Percentiles rank a stretch among this genome's conserved stretches.
These are phyloP conservation scores for Collybia mongolica DNA, from an alignment of 768 basidiomycete species.

Conservation along the genomic window DNA sequence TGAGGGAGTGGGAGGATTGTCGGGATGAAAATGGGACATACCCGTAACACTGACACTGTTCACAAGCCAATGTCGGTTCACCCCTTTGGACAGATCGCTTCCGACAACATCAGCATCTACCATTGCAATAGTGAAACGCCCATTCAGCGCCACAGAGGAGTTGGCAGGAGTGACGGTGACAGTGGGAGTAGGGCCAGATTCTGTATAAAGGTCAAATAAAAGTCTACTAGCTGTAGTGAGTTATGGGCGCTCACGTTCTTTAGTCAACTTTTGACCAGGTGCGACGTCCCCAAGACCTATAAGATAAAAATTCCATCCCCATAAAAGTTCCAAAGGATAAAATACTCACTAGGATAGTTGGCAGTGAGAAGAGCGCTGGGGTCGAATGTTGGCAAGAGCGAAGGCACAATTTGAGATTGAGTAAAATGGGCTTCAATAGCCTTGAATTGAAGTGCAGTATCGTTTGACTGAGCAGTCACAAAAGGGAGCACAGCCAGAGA, in stretches of 20 bases:
- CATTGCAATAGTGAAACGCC: slow-evolving; percentile 70
- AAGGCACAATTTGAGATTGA: slow-evolving; percentile 60
- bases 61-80: slow-evolving; percentile 81
- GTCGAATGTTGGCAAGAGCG: slow-evolving; percentile 55
- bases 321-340: background rate
- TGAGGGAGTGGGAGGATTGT: background rate
- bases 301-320: background rate
- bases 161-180: slow-evolving; percentile 52
- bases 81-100: slow-evolving; percentile 50
- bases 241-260: slow-evolving; percentile 46
- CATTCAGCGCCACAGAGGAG: slow-evolving; percentile 41
- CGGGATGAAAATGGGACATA: slow-evolving; percentile 16
- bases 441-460: slow-evolving; percentile 42
- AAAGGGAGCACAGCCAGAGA: slow-evolving; percentile 40
- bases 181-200: slow-evolving; percentile 52
- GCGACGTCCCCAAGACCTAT: slow-evolving; percentile 44
- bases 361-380: slow-evolving; percentile 59
- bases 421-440: slow-evolving; percentile 70
- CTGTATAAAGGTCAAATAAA: slow-evolving; percentile 31
- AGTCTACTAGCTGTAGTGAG: background rate
- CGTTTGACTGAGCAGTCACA: slow-evolving; percentile 44
- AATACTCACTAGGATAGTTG: slow-evolving; percentile 38
- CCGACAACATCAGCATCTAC: slow-evolving; percentile 73
- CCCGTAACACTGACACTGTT: slow-evolving; percentile 57
- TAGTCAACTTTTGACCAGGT: slow-evolving; percentile 58